phyloP scores from a whole-genome alignment of 2,329 filamentous ascomycete species.

The Cladosporium sp. region DNA sequence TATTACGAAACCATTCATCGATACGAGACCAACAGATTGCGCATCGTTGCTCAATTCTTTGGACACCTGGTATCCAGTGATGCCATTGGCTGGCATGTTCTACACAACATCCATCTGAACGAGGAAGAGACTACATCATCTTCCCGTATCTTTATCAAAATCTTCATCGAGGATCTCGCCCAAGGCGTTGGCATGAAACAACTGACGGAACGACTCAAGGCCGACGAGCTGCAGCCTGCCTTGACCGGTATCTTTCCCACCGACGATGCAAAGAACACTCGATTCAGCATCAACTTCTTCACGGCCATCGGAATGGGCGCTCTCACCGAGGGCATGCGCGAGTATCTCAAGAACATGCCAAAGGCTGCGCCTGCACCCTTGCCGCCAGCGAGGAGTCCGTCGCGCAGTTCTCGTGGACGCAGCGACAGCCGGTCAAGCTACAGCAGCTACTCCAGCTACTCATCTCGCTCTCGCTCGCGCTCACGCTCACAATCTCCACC shows the following conservation, averaged over 20 bases:
- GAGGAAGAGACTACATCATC: constrained; percentile 96
- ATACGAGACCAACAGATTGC: constrained; percentile 89
- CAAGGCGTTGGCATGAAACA: constrained; percentile 82
- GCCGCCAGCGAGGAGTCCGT: constrained; percentile 42
- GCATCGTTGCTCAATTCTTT: constrained; percentile 94
- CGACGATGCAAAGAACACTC: constrained; percentile 82
- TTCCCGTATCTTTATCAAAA: constrained; percentile 97
- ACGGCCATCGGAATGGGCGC: constrained; percentile 95
- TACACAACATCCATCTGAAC: constrained; percentile 81
- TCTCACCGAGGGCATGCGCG: constrained; percentile 92
- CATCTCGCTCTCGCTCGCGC: constrained; percentile 29
- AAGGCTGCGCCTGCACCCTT: constrained; percentile 74
- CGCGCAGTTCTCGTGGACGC: constrained; percentile 55
- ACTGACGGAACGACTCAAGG: constrained; percentile 70
- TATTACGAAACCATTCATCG: constrained; percentile 98
- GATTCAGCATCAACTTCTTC: constrained; percentile 99
- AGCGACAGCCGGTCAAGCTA: constrained; percentile 69
- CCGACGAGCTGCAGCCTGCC: constrained; percentile 72
- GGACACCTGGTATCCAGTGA: constrained; percentile 85
- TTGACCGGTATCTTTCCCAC: constrained; percentile 84
- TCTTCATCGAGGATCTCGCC: constrained; percentile 86
- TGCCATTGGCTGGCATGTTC: constrained; percentile 85
- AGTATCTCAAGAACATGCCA: constrained; percentile 82
- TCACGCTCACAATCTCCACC: constrained; percentile 22
- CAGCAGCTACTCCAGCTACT: constrained; percentile 74